Evolutionary conservation across 345 rosid genomes (phyloP).

Genomic region (Sonneratia caseolaris): DNA sequence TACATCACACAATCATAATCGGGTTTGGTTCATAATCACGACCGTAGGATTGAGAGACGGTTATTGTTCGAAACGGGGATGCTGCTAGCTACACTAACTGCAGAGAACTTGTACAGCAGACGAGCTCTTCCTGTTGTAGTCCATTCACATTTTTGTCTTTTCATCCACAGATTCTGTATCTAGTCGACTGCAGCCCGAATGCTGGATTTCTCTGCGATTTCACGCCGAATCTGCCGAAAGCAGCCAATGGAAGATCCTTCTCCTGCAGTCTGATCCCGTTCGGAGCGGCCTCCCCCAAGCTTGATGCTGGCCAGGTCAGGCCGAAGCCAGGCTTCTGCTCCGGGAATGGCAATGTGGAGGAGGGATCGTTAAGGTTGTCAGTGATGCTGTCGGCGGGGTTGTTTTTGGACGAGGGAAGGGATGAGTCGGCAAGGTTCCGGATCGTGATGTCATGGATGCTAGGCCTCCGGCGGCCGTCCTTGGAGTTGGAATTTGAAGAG

Average conservation of each 20-base stretch:
- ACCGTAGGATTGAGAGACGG: neutral
- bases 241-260: slow-evolving; percentile 6
- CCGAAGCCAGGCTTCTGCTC: neutral
- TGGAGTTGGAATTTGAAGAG: slow-evolving; percentile 40
- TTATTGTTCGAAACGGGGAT: neutral
- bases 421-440: slow-evolving; percentile 30
- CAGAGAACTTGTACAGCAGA: neutral
- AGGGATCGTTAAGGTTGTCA: neutral
- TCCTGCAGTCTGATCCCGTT: slow-evolving; percentile 9
- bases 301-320: slow-evolving; percentile 9
- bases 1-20: neutral
- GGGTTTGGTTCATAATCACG: neutral
- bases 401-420: slow-evolving; percentile 6
- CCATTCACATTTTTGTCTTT: neutral
- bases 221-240: slow-evolving; percentile 4
- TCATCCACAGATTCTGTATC: slow-evolving; percentile 19
- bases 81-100: neutral
- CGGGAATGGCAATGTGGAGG: neutral
- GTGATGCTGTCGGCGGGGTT: neutral
- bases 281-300: neutral
- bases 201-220: slow-evolving; percentile 13
- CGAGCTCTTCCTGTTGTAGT: neutral
- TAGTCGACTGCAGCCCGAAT: slow-evolving; percentile 16
- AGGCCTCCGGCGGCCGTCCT: slow-evolving; percentile 69
- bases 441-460: slow-evolving; percentile 93